These are phyloP conservation scores for Elongisporangium undulatum DNA, from an alignment of 352 stramenopile species.

Conservation along the genomic window DNA sequence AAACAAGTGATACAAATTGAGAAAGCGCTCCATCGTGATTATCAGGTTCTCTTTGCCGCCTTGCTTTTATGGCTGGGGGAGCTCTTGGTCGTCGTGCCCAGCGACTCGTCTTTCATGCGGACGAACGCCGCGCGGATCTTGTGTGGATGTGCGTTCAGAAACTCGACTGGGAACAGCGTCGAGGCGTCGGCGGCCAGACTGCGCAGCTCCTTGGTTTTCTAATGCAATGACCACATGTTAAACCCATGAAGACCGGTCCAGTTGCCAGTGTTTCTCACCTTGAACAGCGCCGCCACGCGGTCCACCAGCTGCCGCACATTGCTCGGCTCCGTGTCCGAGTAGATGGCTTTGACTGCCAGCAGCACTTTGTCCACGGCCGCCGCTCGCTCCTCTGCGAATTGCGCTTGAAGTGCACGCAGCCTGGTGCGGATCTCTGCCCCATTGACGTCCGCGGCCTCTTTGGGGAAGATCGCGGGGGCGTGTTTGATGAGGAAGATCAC, in stretches of 20 bases:
- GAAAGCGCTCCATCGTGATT: too few species aligned
- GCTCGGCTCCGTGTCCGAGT: slow-evolving; percentile 76
- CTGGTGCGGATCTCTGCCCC: slow-evolving; percentile 45
- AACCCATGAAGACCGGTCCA: not conserved
- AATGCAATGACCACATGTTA: slow-evolving; percentile 1
- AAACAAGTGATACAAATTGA: too few species aligned
- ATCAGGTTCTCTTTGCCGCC: not conserved
- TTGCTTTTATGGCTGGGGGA: not conserved
- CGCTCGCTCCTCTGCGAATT: slow-evolving; percentile 55
- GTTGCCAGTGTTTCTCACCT: slow-evolving; percentile 30
- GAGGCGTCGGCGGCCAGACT: slow-evolving; percentile 76
- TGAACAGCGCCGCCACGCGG: slow-evolving; percentile 66
- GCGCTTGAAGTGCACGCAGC: slow-evolving; percentile 58
- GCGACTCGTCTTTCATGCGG: slow-evolving; percentile 39
- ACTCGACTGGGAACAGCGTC: slow-evolving; percentile 73
- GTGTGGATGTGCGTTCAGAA: slow-evolving; percentile 60
- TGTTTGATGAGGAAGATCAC: slow-evolving; percentile 83
- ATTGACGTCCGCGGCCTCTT: slow-evolving; percentile 57
- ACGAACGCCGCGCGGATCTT: slow-evolving; percentile 60
- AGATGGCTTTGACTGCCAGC: slow-evolving; percentile 49
- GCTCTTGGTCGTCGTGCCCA: slow-evolving; percentile 19
- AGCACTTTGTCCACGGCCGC: slow-evolving; percentile 70
- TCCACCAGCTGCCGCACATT: slow-evolving; percentile 48
- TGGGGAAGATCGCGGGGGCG: slow-evolving; percentile 64
- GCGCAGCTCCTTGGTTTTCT: slow-evolving; percentile 83